phyloP scores from a whole-genome alignment of 768 basidiomycete species.

The Kwoniella shandongensis region DNA sequence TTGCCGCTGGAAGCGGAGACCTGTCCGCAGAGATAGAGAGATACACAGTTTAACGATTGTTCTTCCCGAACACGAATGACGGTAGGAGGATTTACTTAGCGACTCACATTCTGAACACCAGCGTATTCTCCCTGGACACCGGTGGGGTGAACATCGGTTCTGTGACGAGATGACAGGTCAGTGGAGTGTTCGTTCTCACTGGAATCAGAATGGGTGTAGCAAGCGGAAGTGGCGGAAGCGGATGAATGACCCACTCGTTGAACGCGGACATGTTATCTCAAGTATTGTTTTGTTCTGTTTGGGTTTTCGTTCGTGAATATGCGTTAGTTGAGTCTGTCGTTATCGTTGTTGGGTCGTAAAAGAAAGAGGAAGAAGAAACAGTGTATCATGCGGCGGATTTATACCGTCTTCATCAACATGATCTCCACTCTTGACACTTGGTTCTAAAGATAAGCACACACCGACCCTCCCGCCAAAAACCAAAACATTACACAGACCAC shows the following conservation, averaged over 20 bases:
- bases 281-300: not conserved
- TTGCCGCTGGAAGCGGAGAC: constrained; percentile 5
- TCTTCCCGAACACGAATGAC: not conserved
- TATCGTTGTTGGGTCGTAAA: no score
- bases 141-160: constrained; percentile 14
- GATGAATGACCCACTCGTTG: constrained; percentile 13
- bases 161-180: not conserved
- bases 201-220: no score
- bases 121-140: constrained; percentile 21
- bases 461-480: no score
- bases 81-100: not conserved
- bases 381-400: no score
- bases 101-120: constrained; percentile 27
- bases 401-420: no score
- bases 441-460: no score
- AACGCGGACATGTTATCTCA: not conserved
- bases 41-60: no score
- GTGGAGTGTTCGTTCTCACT: not conserved
- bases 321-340: no score
- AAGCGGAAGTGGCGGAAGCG: no score
- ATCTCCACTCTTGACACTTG: no score
- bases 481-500: no score
- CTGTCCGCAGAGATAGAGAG: not conserved
- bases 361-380: no score
- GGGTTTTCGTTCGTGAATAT: not conserved